Conservation (phyloP, 306 rosid genomes). For the Crotalaria pallida region DNA sequence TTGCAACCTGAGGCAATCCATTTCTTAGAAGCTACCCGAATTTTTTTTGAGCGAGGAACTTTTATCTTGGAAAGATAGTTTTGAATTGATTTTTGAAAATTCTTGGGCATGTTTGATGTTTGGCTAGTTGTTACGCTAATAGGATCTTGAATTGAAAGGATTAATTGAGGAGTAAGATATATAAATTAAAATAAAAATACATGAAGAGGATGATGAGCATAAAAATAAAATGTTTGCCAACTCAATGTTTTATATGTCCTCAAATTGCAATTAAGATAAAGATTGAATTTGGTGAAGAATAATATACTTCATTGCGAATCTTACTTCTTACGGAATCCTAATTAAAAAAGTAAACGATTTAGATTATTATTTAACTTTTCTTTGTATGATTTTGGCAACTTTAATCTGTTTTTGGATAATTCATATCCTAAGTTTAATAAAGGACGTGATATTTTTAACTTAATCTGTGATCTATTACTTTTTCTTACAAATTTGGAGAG, state of each 20-base stretch:
- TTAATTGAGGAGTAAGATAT: conserved; percentile 12
- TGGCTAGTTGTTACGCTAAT: background rate
- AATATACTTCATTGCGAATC: background rate
- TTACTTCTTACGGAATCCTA: background rate
- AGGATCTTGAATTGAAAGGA: background rate
- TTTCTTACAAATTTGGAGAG: too few species aligned
- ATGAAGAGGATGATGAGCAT: background rate
- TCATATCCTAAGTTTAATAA: too few species aligned
- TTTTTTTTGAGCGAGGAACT: conserved; percentile 15
- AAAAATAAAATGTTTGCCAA: background rate
- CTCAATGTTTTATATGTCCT: background rate
- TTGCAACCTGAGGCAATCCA: conserved; percentile 54
- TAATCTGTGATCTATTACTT: too few species aligned
- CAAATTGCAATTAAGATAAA: background rate
- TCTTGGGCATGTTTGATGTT: conserved; percentile 44
- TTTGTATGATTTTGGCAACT: too few species aligned
- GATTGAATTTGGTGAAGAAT: conserved; percentile 1
- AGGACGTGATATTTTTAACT: too few species aligned
- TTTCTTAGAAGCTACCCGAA: conserved; percentile 43
- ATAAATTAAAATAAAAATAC: conserved; percentile 16
- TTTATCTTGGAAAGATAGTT: conserved; percentile 50
- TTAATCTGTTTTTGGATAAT: too few species aligned
- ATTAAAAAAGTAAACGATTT: background rate
- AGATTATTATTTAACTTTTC: too few species aligned
- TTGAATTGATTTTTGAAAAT: conserved; percentile 42